Percentiles rank a stretch among this genome's conserved stretches.
phyloP scores from a whole-genome alignment of 805 yeast species.

The Saccharomycopsis fodiens region DNA sequence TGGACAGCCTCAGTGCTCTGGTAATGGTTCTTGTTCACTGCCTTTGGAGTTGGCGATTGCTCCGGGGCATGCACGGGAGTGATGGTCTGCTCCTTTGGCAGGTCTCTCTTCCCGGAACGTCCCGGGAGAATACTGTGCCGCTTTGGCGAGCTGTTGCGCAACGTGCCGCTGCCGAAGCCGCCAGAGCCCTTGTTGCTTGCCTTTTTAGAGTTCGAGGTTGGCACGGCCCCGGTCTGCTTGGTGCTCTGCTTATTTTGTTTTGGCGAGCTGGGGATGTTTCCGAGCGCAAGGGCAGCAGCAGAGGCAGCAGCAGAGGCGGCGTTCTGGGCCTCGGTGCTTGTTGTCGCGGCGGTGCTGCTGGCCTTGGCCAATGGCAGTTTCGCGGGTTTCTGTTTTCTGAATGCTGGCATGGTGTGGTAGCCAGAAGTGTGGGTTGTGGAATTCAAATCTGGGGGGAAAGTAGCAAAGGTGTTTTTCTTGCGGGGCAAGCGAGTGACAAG shows the following conservation, averaged over 20 bases:
- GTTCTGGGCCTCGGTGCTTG: no score
- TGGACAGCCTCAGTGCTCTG: background rate
- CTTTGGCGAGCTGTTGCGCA: background rate
- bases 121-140: background rate
- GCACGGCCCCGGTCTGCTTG: background rate
- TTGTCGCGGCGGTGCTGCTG: no score
- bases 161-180: background rate
- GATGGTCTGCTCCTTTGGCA: background rate
- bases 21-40: background rate
- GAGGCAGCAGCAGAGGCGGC: constrained; percentile 7
- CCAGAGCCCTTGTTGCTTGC: background rate
- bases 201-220: background rate
- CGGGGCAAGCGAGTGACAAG: no score
- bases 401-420: no score
- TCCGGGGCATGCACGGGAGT: background rate
- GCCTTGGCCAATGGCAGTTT: no score
- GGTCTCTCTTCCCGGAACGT: background rate
- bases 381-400: no score
- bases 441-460: no score
- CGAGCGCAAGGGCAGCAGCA: background rate
- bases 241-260: background rate
- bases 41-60: background rate
- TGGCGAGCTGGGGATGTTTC: background rate
- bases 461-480: no score
- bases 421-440: no score